Conservation (phyloP, 345 rosid genomes). For the Salix arbutifolia region DNA sequence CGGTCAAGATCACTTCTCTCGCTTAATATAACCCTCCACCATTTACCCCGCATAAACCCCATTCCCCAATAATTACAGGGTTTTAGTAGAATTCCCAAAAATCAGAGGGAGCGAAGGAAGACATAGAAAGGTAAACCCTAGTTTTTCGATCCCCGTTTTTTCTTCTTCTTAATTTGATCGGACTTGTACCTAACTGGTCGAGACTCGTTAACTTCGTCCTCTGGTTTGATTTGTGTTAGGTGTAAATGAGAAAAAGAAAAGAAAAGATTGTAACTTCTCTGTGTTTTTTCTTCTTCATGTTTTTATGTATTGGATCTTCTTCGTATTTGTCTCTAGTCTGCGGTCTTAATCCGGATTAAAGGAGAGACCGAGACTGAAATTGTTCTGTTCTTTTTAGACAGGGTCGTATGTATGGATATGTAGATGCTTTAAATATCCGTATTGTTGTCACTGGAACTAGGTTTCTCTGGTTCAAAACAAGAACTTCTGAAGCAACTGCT, state of each 20-base stretch:
- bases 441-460: background rate
- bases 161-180: background rate
- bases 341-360: background rate
- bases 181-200: background rate
- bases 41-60: slow-evolving; percentile 2
- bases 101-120: background rate
- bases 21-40: background rate
- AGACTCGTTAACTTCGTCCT: no score
- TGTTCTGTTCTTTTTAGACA: background rate
- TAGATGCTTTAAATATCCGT: no score
- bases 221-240: background rate
- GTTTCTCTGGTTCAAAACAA: background rate
- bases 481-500: background rate
- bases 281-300: background rate
- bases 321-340: no score
- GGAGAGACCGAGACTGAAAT: background rate
- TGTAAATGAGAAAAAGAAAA: background rate
- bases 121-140: background rate
- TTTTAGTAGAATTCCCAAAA: background rate
- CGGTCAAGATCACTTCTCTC: background rate
- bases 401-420: background rate
- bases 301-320: background rate
- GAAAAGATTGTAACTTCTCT: background rate
- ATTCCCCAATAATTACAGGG: background rate
- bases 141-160: background rate